Base-by-base conservation (phyloP, 352 stramenopile genomes). In the Pythium phragmiticola region DNA sequence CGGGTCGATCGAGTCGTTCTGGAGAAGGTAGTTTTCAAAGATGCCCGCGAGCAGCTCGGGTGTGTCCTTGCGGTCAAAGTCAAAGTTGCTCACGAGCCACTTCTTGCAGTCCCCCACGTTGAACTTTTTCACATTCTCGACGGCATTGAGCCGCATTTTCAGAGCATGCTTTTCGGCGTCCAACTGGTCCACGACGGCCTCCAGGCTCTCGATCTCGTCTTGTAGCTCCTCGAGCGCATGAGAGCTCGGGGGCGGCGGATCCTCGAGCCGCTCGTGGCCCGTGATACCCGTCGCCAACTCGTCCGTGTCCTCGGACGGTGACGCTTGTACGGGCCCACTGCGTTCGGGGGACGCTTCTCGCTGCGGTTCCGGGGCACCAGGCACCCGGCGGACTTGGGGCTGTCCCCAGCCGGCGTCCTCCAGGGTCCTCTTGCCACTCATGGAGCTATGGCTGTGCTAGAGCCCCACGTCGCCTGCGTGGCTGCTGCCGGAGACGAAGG, bases 31-130 rank as follows among this genome's bases (percentile, higher is more conserved):
- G 64, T 77, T 74, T 52, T 86, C 77, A 48, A 86, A 78, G 56
- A 86, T 80, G 16, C 65, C 65, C 5, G 70, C 72, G 21, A 86
- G 58, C 47, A 81, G 71, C 56, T 74, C 74, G 17, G 77, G 67
- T 4, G 73, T 74, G 66, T 86, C 77, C 45, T 80, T 80, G 45
- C 77, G 75, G 54, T 86, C 77, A 51, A 86, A 86, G 34, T 83
- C 77, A 65, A 70, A 86, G 64, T 86, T 86, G 57, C 47, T 60
- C 14, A 64, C 60, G 39, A 86, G 68, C 77, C 77, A 86, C 48
- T 78, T 78, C 52, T 78, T 75, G 68, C 77, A 86, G 52, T 86
- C 68, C 0, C 43, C 63, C 26, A 75, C 42, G 45, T 71, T 66
- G 48, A 86, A 86, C 58, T 67, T 63, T 30, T 72, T 65, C 30